Percentiles rank a stretch among this genome's conserved stretches.
Conservation (phyloP, 257 asterid genomes). For the Verbascum thapsus region DNA sequence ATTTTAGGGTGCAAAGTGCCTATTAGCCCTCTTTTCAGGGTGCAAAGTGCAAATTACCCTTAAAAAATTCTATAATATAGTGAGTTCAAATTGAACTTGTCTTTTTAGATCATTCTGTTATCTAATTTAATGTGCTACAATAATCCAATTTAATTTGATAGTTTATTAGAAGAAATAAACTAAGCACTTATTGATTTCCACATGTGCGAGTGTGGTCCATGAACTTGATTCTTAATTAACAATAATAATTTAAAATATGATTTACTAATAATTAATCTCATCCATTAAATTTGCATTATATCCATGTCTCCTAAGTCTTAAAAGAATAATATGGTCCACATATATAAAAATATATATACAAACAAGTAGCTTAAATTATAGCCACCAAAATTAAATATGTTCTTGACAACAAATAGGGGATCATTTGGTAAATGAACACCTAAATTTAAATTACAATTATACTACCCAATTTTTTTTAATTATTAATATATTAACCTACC, state of each 20-base stretch:
- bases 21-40: too few species aligned
- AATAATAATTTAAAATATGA: slow-evolving; percentile 17
- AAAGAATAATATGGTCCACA: slow-evolving; percentile 19
- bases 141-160: too few species aligned
- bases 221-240: slow-evolving; percentile 31
- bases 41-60: too few species aligned
- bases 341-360: slow-evolving; percentile 19
- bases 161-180: neutral
- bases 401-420: slow-evolving; percentile 21
- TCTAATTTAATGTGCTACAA: too few species aligned
- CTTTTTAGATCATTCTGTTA: too few species aligned
- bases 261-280: slow-evolving; percentile 16
- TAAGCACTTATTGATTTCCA: slow-evolving; percentile 28
- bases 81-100: too few species aligned
- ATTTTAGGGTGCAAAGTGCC: too few species aligned
- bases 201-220: slow-evolving; percentile 25
- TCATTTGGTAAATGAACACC: slow-evolving; percentile 31
- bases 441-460: slow-evolving; percentile 32
- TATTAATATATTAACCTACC: slow-evolving; percentile 29
- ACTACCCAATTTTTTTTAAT: too few species aligned
- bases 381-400: slow-evolving; percentile 31
- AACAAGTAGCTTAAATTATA: slow-evolving; percentile 21
- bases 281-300: slow-evolving; percentile 23
- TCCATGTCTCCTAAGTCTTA: slow-evolving; percentile 7
- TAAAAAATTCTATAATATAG: too few species aligned